Evolutionary conservation across 108 stramenopile species (phyloP), one percentile per base, ranked within the genome.

Genomic region (Nitzschia palea): DNA sequence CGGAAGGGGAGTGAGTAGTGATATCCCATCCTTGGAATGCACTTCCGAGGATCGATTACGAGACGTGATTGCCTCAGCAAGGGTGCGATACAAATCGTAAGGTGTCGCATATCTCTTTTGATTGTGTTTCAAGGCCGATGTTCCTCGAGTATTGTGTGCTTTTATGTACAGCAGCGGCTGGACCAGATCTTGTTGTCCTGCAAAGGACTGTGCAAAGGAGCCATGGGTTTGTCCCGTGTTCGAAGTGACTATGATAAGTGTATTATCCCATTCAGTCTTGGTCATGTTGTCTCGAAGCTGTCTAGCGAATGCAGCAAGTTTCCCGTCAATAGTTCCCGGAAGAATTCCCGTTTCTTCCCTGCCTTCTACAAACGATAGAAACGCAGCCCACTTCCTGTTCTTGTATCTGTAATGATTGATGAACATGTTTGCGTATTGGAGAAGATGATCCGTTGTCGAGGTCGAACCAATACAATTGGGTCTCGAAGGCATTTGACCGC

Each of bases 271-370:
- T 33, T 55, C 27, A 3, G 47, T 53, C 6, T 42, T 52, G 26
- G 56, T 33, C 31, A 65, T 51, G 18, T 52, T 33, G 9, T 15
- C 1, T 20, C 2, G 4, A 6, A 65, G 1, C 1, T 23, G 29
- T 0, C n/a, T 33, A 2, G 52, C 18, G 37, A 65, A 68, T n/a
- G 50, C 62, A 53, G 17, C 35, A 35, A 78, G 69, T 45, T 2
- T 36, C 27, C 10, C 55, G 48, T 81, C 77, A 32, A 84, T 28
- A 10, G 62, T 53, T 26, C 68, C 64, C 1, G 51, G 55, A 3
- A 84, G 52, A 14, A 54, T 81, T 14, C 35, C 35, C 0, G 74
- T 79, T 55, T 84, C 83, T 50, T 84, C 83, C 14, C 76, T 77
- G 5, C 74, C 68, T 20, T 84, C 83, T 25, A 81, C 53, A 32